Base-by-base conservation (phyloP, 176 grass and related monocot species). In the Eleusine indica region DNA sequence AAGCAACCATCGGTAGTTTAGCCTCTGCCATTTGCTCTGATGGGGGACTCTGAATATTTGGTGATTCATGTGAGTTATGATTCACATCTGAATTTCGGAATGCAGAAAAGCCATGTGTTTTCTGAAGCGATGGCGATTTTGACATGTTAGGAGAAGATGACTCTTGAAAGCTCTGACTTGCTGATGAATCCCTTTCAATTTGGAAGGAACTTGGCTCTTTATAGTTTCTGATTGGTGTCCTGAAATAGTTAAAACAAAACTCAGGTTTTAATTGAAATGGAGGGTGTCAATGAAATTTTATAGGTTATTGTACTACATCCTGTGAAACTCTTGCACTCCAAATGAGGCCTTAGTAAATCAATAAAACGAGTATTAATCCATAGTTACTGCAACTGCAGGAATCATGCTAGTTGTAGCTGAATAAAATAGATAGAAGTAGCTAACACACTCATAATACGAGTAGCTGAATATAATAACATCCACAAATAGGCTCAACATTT, bases 121-220 rank as follows among this genome's bases (percentile, higher is more conserved):
- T 87, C 82, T 98, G 96, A 80, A 99, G 82, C 71, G 96, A 99
- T 22, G 96, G 93, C 12, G 96, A 99, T 80, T 99, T 99, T 75
- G 91, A 73, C 96, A 99, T 99, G 28, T 91, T 94, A 57, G 92
- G 90, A 89, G 95, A 97, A 66, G 93, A 94, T 56, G 93, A 74
- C 30, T 99, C 96, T 88, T 99, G 93, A 75, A 91, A 87, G 66
- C 82, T 87, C 37, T 88, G 90, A 65, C 95, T 94, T 65, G 88
- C 89, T 89, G 95, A 93, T 19, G 88, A 92, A 82, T 90, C 93
- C 80, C 88, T 74, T 90, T 94, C 90, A 65, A 92, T 88, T 92
- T 92, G 93, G 79, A 94, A 82, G 52, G 82, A 86, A 47, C 68
- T 79, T 10, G 79, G 77, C 78, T 92, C 93, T 87, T 90, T 99